phyloP scores from a whole-genome alignment of 805 yeast species.

The Saturnispora quitensis region DNA sequence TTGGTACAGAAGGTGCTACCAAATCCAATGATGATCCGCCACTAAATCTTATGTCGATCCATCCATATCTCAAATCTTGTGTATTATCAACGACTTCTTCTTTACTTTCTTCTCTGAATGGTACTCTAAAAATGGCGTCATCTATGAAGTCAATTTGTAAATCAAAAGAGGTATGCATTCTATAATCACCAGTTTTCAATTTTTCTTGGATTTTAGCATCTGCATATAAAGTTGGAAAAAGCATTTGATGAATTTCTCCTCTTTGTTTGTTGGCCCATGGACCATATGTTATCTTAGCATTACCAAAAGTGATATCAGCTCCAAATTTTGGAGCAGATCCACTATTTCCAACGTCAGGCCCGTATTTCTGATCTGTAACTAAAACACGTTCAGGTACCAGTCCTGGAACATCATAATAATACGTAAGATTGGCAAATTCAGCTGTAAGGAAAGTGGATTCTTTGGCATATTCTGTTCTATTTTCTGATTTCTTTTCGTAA shows the following conservation, averaged over 20 bases:
- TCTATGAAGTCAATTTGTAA: constrained; percentile 51
- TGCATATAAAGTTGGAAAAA: constrained; percentile 59
- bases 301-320: constrained; percentile 45
- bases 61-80: constrained; percentile 54
- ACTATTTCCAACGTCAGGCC: constrained; percentile 49
- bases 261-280: constrained; percentile 95
- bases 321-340: constrained; percentile 56
- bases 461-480: constrained; percentile 71
- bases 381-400: constrained; percentile 33
- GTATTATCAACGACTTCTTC: constrained; percentile 31
- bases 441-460: constrained; percentile 62
- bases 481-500: constrained; percentile 23
- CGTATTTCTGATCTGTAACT: constrained; percentile 28
- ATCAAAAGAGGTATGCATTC: constrained; percentile 51
- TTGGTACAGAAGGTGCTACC: constrained; percentile 44
- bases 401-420: constrained; percentile 71
- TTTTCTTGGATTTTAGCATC: constrained; percentile 37
- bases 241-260: constrained; percentile 47
- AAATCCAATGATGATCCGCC: constrained; percentile 41
- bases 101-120: constrained; percentile 78
- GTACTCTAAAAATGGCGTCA: constrained; percentile 62
- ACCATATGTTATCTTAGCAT: constrained; percentile 72
- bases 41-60: constrained; percentile 70
- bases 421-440: constrained; percentile 41
- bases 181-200: constrained; percentile 38